Evolutionary conservation across 208 protist species (phyloP).

Genomic region (Wallacemonas sp.): DNA sequence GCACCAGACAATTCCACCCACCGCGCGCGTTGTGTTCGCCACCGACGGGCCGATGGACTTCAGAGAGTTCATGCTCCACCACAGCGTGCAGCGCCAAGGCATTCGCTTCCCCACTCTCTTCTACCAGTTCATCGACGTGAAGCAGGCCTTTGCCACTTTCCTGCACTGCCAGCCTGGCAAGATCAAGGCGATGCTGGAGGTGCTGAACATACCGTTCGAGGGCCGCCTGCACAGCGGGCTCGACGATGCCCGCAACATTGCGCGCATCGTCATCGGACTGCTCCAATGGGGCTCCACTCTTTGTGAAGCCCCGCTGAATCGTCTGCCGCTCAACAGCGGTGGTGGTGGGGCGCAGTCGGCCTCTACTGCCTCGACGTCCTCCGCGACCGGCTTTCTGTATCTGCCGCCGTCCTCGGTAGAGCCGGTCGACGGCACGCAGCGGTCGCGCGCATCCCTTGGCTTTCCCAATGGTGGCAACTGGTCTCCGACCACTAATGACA

Average conservation of each 20-base stretch:
- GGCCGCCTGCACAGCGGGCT: conserved; percentile 85
- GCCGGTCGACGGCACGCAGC: not conserved
- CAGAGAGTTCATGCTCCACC: conserved; percentile 80
- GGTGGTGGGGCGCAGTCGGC: conserved; percentile 4
- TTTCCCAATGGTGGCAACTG: conserved; percentile 3
- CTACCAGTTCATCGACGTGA: conserved; percentile 88
- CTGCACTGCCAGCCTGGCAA: conserved; percentile 77
- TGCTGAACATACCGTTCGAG: conserved; percentile 69
- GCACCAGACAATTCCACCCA: conserved; percentile 51
- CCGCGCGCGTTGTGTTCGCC: conserved; percentile 60
- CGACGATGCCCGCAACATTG: conserved; percentile 86
- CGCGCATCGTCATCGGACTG: conserved; percentile 81
- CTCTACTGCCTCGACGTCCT: not conserved
- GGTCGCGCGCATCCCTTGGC: not conserved
- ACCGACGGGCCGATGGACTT: conserved; percentile 85
- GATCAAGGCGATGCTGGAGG: conserved; percentile 89
- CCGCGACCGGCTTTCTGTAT: conserved; percentile 10
- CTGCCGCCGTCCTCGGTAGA: conserved; percentile 31
- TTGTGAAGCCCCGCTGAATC: conserved; percentile 68
- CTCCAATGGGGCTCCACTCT: conserved; percentile 74
- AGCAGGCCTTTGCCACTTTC: conserved; percentile 74
- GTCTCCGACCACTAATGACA: not conserved
- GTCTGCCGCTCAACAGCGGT: conserved; percentile 15
- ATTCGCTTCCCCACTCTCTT: conserved; percentile 82
- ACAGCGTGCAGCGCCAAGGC: conserved; percentile 70